These are phyloP conservation scores for Aristolochia fimbriata DNA, from an alignment of 164 flowering plant species.

Conservation along the genomic window DNA sequence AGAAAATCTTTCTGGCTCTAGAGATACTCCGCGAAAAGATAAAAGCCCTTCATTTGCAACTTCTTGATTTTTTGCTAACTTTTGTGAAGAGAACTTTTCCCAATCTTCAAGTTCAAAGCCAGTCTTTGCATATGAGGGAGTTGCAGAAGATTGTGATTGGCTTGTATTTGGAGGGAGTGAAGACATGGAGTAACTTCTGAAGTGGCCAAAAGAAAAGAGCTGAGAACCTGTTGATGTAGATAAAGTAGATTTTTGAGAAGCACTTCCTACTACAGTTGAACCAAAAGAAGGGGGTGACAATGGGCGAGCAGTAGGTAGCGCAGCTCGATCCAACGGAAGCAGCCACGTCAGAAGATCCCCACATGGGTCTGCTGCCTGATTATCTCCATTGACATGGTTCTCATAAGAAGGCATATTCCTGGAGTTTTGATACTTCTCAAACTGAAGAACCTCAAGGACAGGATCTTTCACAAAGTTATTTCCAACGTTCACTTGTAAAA, in stretches of 20 bases:
- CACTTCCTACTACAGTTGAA: slow-evolving; percentile 32
- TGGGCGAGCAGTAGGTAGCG: slow-evolving; percentile 50
- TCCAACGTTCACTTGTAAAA: slow-evolving; percentile 82
- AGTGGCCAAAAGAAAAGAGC: slow-evolving; percentile 71
- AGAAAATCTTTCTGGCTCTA: slow-evolving; percentile 85
- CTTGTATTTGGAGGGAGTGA: slow-evolving; percentile 57
- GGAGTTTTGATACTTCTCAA: slow-evolving; percentile 54
- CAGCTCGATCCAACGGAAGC: slow-evolving; percentile 72
- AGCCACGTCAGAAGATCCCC: slow-evolving; percentile 82
- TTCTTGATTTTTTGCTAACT: slow-evolving; percentile 32
- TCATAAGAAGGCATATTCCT: slow-evolving; percentile 19
- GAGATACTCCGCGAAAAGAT: slow-evolving; percentile 79
- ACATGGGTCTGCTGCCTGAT: slow-evolving; percentile 50
- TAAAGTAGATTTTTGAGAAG: slow-evolving; percentile 34
- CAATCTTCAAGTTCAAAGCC: slow-evolving; percentile 61
- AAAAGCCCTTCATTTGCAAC: slow-evolving; percentile 47
- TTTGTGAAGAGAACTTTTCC: slow-evolving; percentile 49
- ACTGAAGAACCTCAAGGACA: slow-evolving; percentile 85
- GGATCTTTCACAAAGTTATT: slow-evolving; percentile 53
- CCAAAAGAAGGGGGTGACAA: slow-evolving; percentile 56
- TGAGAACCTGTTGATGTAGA: slow-evolving; percentile 69
- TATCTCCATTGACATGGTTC: slow-evolving; percentile 16
- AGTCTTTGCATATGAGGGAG: slow-evolving; percentile 44
- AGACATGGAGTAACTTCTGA: slow-evolving; percentile 97
- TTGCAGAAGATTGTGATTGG: slow-evolving; percentile 29